These are phyloP conservation scores for Clohesyomyces aquaticus DNA, from an alignment of 495 filamentous ascomycete genomes.

Conservation along the genomic window DNA sequence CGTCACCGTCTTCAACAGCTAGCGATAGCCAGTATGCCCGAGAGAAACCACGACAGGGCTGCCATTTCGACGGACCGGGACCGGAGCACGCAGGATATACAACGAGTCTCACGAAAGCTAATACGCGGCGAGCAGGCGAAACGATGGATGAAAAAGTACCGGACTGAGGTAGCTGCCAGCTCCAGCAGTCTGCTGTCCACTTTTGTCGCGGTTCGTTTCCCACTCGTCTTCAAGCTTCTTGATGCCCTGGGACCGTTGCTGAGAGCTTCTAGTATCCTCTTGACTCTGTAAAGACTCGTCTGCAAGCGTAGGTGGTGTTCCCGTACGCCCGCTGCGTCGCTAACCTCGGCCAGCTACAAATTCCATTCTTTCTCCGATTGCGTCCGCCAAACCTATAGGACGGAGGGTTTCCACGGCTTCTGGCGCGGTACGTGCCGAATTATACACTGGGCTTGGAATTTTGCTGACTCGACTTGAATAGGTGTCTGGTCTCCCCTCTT, in stretches of 20 bases:
- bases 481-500: constrained; percentile 79
- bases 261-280: constrained; percentile 65
- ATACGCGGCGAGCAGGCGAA: constrained; percentile 53
- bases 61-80: not conserved
- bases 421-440: constrained; percentile 65
- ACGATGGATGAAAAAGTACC: constrained; percentile 70
- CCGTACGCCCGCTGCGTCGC: not conserved
- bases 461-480: constrained; percentile 43
- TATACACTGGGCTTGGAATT: not conserved
- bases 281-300: constrained; percentile 83
- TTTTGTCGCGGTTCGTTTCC: constrained; percentile 60
- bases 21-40: constrained; percentile 55
- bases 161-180: constrained; percentile 78
- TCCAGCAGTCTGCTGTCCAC: constrained; percentile 74
- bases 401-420: constrained; percentile 73
- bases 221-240: not conserved
- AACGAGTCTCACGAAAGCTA: constrained; percentile 26
- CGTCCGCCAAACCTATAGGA: constrained; percentile 70
- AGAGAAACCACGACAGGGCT: constrained; percentile 41
- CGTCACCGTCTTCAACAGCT: constrained; percentile 55
- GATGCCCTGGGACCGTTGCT: constrained; percentile 15
- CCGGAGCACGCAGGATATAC: constrained; percentile 21
- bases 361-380: constrained; percentile 71
- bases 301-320: constrained; percentile 63
- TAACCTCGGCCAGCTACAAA: constrained; percentile 59